phyloP scores from a whole-genome alignment of 805 yeast genomes.

The Teunomyces gatunensis region DNA sequence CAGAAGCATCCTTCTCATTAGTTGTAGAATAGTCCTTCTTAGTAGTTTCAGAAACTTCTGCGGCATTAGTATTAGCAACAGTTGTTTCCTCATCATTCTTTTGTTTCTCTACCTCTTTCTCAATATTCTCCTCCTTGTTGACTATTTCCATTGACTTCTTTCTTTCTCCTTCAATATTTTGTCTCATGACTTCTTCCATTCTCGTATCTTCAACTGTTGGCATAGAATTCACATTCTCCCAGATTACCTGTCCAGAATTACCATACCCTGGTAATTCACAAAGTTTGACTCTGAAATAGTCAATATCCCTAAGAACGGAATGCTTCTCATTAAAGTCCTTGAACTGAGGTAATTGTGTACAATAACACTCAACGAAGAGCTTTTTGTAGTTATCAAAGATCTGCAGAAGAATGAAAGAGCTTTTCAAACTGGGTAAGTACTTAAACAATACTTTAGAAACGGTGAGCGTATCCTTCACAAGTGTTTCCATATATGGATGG shows the following conservation, averaged over 20 bases:
- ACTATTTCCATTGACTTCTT: conserved; percentile 1
- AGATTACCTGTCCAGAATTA: conserved; percentile 57
- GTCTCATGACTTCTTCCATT: conserved; percentile 47
- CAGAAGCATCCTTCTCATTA: too few relatives aligned
- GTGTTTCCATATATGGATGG: conserved; percentile 61
- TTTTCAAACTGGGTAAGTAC: conserved; percentile 52
- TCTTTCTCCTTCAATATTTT: conserved; percentile 29
- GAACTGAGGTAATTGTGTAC: conserved; percentile 45
- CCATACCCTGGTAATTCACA: conserved; percentile 59
- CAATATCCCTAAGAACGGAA: conserved; percentile 56
- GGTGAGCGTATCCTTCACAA: conserved; percentile 66
- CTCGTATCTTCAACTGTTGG: conserved; percentile 48
- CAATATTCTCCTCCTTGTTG: neutral
- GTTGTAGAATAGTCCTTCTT: too few relatives aligned
- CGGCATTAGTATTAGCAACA: too few relatives aligned
- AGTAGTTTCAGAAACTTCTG: neutral
- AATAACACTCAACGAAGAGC: conserved; percentile 49
- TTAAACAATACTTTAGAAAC: conserved; percentile 58
- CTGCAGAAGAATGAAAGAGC: conserved; percentile 43
- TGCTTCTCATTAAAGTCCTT: conserved; percentile 54
- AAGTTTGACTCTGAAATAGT: conserved; percentile 60
- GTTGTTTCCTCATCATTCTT: neutral
- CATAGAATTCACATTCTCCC: conserved; percentile 57
- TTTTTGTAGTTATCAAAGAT: conserved; percentile 60
- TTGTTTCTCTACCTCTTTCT: neutral